These are phyloP conservation scores for Kodamaea kaohsiungensis DNA, from an alignment of 805 yeast species.

Conservation along the genomic window DNA sequence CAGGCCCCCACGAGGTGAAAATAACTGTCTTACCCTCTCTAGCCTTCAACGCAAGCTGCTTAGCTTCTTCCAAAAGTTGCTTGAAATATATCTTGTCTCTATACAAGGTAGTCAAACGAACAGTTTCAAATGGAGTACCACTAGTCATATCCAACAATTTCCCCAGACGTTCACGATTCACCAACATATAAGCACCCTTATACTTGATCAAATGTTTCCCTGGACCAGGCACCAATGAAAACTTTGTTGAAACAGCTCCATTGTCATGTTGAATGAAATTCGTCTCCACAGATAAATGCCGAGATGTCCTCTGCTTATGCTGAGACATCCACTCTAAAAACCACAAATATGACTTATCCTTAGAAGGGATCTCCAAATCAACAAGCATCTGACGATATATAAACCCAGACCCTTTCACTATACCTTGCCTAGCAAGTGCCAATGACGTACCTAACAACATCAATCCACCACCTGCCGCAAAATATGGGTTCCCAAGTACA, in stretches of 20 bases:
- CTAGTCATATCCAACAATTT: conserved; percentile 83
- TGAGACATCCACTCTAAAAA: conserved; percentile 95
- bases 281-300: conserved; percentile 91
- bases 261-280: conserved; percentile 85
- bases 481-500: conserved; percentile 76
- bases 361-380: conserved; percentile 89
- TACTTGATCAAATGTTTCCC: conserved; percentile 89
- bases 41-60: conserved; percentile 72
- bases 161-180: conserved; percentile 88
- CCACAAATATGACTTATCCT: conserved; percentile 93
- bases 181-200: conserved; percentile 83
- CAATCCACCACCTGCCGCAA: conserved; percentile 97
- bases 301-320: conserved; percentile 68
- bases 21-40: conserved; percentile 94
- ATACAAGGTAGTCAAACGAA: conserved; percentile 87
- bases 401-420: conserved; percentile 62
- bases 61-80: conserved; percentile 80
- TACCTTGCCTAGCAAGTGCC: conserved; percentile 73
- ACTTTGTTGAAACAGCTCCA: conserved; percentile 84
- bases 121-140: conserved; percentile 95
- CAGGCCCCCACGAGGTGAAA: conserved; percentile 96
- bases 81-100: conserved; percentile 72
- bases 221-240: conserved; percentile 94
- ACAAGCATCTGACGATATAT: conserved; percentile 82
- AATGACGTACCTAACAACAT: conserved; percentile 93